Percentiles rank a stretch among this genome's conserved stretches.
phyloP scores from a whole-genome alignment of 164 flowering plant species.

The Aristolochia fimbriata region DNA sequence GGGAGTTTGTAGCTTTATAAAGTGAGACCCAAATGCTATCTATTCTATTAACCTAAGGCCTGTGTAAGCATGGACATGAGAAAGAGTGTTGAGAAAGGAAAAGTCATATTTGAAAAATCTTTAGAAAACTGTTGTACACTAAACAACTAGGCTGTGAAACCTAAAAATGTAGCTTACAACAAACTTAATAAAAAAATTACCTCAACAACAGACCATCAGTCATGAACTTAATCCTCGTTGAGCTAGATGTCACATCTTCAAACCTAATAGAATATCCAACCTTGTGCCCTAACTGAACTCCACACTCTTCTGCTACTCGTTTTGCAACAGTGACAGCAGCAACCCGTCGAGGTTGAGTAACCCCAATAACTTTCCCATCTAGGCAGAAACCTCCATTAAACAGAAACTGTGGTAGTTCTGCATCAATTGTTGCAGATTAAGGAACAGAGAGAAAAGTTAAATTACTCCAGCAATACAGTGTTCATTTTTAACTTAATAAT shows the following conservation, averaged over 20 bases:
- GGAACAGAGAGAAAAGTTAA: too few species aligned
- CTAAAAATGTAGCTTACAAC: neutral
- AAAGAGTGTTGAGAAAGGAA: too few species aligned
- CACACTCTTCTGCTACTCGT: constrained; percentile 94
- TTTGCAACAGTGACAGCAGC: constrained; percentile 93
- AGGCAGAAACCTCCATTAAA: constrained; percentile 62
- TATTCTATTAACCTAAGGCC: too few species aligned
- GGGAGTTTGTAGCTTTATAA: too few species aligned
- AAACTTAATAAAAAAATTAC: constrained; percentile 18
- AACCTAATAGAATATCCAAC: constrained; percentile 93
- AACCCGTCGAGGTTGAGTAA: constrained; percentile 94
- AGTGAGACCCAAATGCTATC: too few species aligned
- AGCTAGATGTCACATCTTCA: constrained; percentile 71
- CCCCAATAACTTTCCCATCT: constrained; percentile 57
- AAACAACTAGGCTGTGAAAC: too few species aligned
- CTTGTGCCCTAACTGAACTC: constrained; percentile 68
- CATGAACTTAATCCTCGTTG: constrained; percentile 90
- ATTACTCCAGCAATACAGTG: too few species aligned
- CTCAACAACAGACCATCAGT: constrained; percentile 87
- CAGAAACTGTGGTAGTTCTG: constrained; percentile 88
- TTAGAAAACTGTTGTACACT: too few species aligned
- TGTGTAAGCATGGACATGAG: too few species aligned
- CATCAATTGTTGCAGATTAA: constrained; percentile 1
- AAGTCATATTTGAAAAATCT: too few species aligned
- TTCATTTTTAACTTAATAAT: too few species aligned